A percentile compares a stretch with the other conserved stretches of the same genome.
Conservation (phyloP, 306 rosid genomes). For the Ormosia emarginata region DNA sequence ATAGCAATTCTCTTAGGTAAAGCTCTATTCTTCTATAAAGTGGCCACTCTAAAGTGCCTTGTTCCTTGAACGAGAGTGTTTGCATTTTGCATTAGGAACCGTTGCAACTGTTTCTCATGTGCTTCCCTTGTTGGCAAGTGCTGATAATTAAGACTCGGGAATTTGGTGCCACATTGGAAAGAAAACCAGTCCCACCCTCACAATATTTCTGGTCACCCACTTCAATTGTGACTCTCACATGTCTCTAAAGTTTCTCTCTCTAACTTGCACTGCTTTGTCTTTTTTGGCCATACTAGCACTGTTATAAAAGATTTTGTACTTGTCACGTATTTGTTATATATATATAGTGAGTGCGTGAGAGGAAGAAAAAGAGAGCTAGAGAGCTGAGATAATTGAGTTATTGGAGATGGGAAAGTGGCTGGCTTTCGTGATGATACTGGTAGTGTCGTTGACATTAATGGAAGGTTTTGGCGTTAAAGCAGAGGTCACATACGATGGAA, state of each 20-base stretch:
- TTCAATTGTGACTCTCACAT: conserved; percentile 31
- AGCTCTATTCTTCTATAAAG: too few species aligned
- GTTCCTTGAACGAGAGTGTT: background rate
- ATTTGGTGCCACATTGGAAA: background rate
- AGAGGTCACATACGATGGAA: conserved; percentile 62
- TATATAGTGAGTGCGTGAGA: background rate
- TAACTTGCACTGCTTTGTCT: background rate
- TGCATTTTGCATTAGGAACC: background rate
- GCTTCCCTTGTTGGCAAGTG: background rate
- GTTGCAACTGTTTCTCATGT: conserved; percentile 20
- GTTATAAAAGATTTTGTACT: background rate
- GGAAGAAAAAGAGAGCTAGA: background rate
- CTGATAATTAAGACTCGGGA: background rate
- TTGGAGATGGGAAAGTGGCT: conserved; percentile 31
- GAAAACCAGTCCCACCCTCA: conserved; percentile 1
- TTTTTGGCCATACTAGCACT: background rate
- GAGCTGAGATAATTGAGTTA: background rate
- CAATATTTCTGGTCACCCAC: conserved; percentile 16
- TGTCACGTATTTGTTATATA: background rate
- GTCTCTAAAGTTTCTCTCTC: background rate
- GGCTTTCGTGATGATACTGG: conserved; percentile 2
- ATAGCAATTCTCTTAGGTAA: too few species aligned
- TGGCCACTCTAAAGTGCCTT: too few species aligned
- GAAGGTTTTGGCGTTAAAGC: background rate
- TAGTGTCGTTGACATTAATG: background rate